Evolutionary conservation across 1,284 basidiomycete genomes (phyloP), one percentile per base, ranked within the genome.

Genomic region (Puccinia horiana): DNA sequence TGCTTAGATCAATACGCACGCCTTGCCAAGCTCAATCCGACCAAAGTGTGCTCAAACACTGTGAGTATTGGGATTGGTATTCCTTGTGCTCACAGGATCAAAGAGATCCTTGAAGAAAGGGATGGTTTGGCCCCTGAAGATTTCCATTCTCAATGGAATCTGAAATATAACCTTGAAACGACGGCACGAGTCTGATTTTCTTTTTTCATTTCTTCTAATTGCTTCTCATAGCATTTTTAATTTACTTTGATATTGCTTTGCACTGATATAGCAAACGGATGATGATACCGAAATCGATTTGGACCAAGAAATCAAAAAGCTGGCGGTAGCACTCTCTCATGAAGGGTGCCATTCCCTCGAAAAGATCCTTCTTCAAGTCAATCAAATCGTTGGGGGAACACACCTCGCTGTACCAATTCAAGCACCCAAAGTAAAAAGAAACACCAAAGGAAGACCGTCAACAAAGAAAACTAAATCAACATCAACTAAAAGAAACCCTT

Each of bases 131-230:
- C n/a, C 14, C 65, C 65, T 32, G 29, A 37, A n/a, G 37, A 67
- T 44, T 67, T 67, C 20, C 65, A 67, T 67, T 23, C 11, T 8
- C 65, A 67, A 42, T 67, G 65, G 65, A 8, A 67, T 67, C 29
- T 67, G 9, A 47, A 47, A 47, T 47, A 47, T 47, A 47, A 47
- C 44, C 44, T 16, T 47, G 44, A 47, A 47, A 67, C 65, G 9
- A 40, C 35, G 8, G n/a, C 9, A 9, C 18, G 37, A 14, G 11
- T 32, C n/a, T 14, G 44, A 47, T 47, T 47, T 47, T 47, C 44
- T 47, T 47, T 47, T 47, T 47, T 16, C 8, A 47, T 16, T 47
- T 47, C 44, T 47, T 47, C 44, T 47, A 47, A 47, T 47, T 47
- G 44, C 14, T 18, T 18, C 23, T 54, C 14, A 54, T 18, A 47